phyloP scores from a whole-genome alignment of 345 rosid species.

The Cardamine resedifolia region DNA sequence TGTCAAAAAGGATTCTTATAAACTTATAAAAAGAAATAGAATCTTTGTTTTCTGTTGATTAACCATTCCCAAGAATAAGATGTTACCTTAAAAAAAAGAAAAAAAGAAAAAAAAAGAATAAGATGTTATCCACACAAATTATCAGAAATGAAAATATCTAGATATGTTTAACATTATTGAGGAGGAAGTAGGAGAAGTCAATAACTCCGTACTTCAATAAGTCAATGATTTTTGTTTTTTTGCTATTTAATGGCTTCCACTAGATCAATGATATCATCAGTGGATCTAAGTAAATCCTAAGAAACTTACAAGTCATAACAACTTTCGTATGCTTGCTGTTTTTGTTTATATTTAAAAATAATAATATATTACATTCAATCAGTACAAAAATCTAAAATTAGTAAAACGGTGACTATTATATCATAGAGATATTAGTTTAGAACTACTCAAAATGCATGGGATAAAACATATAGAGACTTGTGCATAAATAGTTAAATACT shows the following conservation, averaged over 20 bases:
- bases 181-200: conserved; percentile 27
- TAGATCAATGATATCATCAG: conserved; percentile 15
- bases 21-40: neutral
- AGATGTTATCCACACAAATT: conserved; percentile 3
- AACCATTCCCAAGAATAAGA: neutral
- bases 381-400: too few species aligned
- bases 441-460: too few species aligned
- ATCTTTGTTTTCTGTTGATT: neutral
- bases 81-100: too few species aligned
- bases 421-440: too few species aligned
- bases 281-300: conserved; percentile 19
- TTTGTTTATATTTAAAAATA: neutral
- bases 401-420: too few species aligned
- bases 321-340: neutral
- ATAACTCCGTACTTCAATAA: neutral
- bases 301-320: neutral
- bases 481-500: too few species aligned
- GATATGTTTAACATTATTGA: neutral
- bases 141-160: conserved; percentile 2
- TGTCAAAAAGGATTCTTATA: neutral
- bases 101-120: too few species aligned
- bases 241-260: conserved; percentile 21
- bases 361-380: too few species aligned
- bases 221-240: conserved; percentile 28
- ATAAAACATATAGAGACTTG: too few species aligned